Evolutionary conservation across 106 monocot genomes (phyloP), one percentile per base, ranked within the genome.

Genomic region (Acanthochlamys bracteata): DNA sequence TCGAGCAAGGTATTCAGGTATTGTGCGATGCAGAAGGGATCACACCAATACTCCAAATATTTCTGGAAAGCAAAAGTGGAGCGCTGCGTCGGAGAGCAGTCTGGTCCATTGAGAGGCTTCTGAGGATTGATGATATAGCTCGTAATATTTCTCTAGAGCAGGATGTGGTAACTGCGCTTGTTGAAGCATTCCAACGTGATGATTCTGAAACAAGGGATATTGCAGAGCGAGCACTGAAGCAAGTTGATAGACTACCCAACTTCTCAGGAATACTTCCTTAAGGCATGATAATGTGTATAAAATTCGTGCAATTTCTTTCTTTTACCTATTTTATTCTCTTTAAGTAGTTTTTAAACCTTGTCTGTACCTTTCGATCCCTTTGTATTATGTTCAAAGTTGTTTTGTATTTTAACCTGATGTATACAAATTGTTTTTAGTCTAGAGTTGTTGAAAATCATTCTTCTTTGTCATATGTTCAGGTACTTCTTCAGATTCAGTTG

Each of bases 41-140:
- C 19, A 83, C 46, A 51, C 84, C 80, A 6, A 85, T 96, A 65
- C 71, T 96, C 8, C 78, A 80, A 21, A 66, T 96, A 17, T 66
- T 96, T 42, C 51, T 66, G 4, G 78, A 90, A 58, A 86, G 71
- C 42, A 39, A 71, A 1, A 83, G 73, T 8, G 84, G 82, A 71
- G 40, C 80, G 20, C 81, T 96, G 15, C 72, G 78, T 68, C 74
- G 76, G 52, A 62, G 70, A 53, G 77, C 86, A 16, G 87, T 96
- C 42, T 96, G 95, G 90, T 90, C 95, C 0, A 84, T 84, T 6
- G 95, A 96, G 67, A 96, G 95, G 76, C 80, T 96, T 42, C 59
- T 96, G 61, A 82, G 95, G 65, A 75, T 53, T 0, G 90, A 91
- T 14, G 90, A 96, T 4, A 88, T 96, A 53, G 90, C 95, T 20